These are phyloP conservation scores for Lachnellula cervina DNA, from an alignment of 2,329 filamentous ascomycete genomes.

Conservation along the genomic window DNA sequence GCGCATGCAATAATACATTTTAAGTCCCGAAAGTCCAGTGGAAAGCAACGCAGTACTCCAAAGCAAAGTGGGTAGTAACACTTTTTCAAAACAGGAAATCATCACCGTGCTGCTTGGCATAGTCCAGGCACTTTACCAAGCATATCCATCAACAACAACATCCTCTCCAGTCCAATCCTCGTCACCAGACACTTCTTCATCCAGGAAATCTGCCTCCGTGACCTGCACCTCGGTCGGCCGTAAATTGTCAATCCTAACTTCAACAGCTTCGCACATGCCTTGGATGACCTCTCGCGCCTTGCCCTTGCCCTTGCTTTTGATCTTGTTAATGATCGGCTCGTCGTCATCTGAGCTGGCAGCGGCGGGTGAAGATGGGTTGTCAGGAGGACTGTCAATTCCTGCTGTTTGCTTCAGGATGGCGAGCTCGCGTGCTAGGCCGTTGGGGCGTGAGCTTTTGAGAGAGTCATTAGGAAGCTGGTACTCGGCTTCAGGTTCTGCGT, in stretches of 20 bases:
- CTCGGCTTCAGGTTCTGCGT: slow-evolving; percentile 9
- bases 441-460: slow-evolving; percentile 1
- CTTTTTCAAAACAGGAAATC: too few species aligned
- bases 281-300: slow-evolving; percentile 47
- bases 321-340: slow-evolving; percentile 6
- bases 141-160: slow-evolving; percentile 18
- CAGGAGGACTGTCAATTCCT: slow-evolving; percentile 19
- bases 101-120: not conserved
- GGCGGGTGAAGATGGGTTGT: slow-evolving; percentile 11
- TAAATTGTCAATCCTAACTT: slow-evolving; percentile 71
- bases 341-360: slow-evolving; percentile 11
- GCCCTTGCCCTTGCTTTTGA: slow-evolving; percentile 34
- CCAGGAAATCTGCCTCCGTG: slow-evolving; percentile 67
- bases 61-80: too few species aligned
- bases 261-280: slow-evolving; percentile 65
- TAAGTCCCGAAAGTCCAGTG: too few species aligned
- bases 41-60: too few species aligned
- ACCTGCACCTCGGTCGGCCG: slow-evolving; percentile 65
- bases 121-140: slow-evolving; percentile 15
- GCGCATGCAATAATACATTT: too few species aligned
- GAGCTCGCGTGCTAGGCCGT: slow-evolving; percentile 23
- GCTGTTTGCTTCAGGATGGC: slow-evolving; percentile 24
- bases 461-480: not conserved
- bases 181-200: slow-evolving; percentile 51
- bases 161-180: slow-evolving; percentile 42